Evolutionary conservation across 495 filamentous ascomycete species (phyloP).

Genomic region (Hypoxylon subgilvum): DNA sequence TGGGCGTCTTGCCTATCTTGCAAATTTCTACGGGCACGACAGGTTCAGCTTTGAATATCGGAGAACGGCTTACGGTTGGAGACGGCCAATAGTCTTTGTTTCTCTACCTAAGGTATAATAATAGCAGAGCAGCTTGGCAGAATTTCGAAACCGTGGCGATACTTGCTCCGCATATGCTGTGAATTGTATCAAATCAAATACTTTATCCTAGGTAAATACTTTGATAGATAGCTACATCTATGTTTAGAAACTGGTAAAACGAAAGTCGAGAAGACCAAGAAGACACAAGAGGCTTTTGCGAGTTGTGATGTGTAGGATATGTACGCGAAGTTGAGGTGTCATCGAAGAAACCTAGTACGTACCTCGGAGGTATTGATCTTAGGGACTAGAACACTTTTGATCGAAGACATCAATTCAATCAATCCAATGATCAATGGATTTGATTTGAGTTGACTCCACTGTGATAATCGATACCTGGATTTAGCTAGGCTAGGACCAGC

Average conservation of each 20-base stretch:
- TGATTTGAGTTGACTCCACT: conserved; percentile 22
- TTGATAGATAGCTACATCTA: too few species aligned
- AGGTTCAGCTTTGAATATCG: background rate
- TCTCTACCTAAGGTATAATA: background rate
- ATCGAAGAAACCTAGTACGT: too few species aligned
- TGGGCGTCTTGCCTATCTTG: conserved; percentile 5
- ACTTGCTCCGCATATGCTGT: too few species aligned
- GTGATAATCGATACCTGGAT: conserved; percentile 12
- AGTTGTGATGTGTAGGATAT: background rate
- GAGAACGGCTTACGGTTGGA: background rate
- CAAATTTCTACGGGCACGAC: background rate
- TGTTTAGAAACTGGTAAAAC: too few species aligned
- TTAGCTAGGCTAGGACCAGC: conserved; percentile 1
- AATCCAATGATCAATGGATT: too few species aligned
- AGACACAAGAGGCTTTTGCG: background rate
- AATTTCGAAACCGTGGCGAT: conserved; percentile 14
- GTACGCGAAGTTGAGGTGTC: background rate
- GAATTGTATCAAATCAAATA: too few species aligned
- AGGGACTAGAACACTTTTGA: too few species aligned
- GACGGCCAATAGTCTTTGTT: background rate
- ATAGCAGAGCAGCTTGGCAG: too few species aligned
- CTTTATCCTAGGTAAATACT: too few species aligned
- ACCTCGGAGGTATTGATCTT: too few species aligned
- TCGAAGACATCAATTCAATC: too few species aligned
- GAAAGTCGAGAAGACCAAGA: too few species aligned